phyloP scores from a whole-genome alignment of 2,329 filamentous ascomycete species.

The Colletotrichum lentis region DNA sequence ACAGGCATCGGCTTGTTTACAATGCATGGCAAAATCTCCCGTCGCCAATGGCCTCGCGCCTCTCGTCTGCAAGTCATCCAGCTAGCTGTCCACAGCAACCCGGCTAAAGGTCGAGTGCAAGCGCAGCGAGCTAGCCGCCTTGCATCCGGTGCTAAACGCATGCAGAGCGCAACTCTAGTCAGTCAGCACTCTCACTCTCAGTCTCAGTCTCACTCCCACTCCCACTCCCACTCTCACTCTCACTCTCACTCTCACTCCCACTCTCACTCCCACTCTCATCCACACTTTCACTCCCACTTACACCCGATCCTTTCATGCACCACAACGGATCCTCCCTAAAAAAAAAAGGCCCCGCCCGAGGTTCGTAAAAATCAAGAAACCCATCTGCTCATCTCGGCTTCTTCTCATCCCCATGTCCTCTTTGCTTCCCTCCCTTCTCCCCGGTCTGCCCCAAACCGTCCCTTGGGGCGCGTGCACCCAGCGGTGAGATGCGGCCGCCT shows the following conservation, averaged over 20 bases:
- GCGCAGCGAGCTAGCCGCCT: slow-evolving; percentile 2
- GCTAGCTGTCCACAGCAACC: slow-evolving; percentile 2
- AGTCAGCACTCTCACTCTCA: too few relatives aligned
- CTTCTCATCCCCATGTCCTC: slow-evolving; percentile 27
- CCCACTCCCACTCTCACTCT: too few relatives aligned
- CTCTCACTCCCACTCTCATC: not conserved
- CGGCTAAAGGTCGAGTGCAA: not conserved
- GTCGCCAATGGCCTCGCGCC: not conserved
- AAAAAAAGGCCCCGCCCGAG: not conserved
- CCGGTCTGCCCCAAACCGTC: slow-evolving; percentile 9
- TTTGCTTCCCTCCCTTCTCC: not conserved
- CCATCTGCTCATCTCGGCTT: slow-evolving; percentile 34
- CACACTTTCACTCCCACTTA: not conserved
- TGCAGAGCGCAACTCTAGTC: slow-evolving; percentile 11
- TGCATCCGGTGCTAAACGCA: slow-evolving; percentile 6
- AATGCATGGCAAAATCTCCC: slow-evolving; percentile 6
- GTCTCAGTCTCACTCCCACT: too few relatives aligned
- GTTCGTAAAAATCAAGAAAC: slow-evolving; percentile 23
- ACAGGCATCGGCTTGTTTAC: too few relatives aligned
- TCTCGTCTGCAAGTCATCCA: slow-evolving; percentile 16
- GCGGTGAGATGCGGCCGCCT: slow-evolving; percentile 29
- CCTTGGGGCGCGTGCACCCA: slow-evolving; percentile 3
- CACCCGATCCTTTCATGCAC: slow-evolving; percentile 1
- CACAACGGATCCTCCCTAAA: not conserved
- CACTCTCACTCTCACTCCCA: too few relatives aligned